phyloP scores from a whole-genome alignment of 768 basidiomycete species.

The Strobilomyces dryophilus region DNA sequence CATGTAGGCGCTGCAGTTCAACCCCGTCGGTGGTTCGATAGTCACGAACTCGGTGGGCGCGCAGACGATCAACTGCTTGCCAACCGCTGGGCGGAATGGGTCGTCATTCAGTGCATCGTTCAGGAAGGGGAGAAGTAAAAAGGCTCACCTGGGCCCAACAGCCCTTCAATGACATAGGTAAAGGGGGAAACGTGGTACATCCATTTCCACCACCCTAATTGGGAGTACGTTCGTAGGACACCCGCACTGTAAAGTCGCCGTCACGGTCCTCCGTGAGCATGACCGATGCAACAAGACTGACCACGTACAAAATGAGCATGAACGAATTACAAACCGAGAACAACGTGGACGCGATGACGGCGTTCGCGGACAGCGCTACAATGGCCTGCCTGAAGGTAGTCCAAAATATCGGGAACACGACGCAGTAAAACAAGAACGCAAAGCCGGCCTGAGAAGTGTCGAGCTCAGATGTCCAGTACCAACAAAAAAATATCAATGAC shows the following conservation, averaged over 20 bases:
- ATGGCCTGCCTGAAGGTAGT: constrained; percentile 38
- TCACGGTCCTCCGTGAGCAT: neutral
- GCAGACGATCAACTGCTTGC: constrained; percentile 43
- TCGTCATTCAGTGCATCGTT: neutral
- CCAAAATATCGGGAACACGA: constrained; percentile 26
- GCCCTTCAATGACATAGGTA: constrained; percentile 49
- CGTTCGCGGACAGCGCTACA: constrained; percentile 36
- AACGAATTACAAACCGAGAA: constrained; percentile 32
- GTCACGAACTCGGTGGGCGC: constrained; percentile 47
- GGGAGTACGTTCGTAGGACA: constrained; percentile 42
- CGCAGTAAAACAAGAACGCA: no score
- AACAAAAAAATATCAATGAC: constrained; percentile 37
- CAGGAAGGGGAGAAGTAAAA: no score
- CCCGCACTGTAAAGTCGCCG: constrained; percentile 35
- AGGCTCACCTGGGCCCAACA: constrained; percentile 25
- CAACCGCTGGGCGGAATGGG: constrained; percentile 33
- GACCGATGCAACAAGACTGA: neutral
- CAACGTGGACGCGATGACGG: constrained; percentile 35
- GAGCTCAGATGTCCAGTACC: constrained; percentile 47
- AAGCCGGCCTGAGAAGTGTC: neutral
- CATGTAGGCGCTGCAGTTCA: constrained; percentile 53
- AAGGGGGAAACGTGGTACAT: constrained; percentile 45
- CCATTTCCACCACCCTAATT: constrained; percentile 32
- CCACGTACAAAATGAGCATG: constrained; percentile 40
- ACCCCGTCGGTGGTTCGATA: constrained; percentile 49